phyloP scores from a whole-genome alignment of 805 yeast genomes.

The Candida bentonensis region DNA sequence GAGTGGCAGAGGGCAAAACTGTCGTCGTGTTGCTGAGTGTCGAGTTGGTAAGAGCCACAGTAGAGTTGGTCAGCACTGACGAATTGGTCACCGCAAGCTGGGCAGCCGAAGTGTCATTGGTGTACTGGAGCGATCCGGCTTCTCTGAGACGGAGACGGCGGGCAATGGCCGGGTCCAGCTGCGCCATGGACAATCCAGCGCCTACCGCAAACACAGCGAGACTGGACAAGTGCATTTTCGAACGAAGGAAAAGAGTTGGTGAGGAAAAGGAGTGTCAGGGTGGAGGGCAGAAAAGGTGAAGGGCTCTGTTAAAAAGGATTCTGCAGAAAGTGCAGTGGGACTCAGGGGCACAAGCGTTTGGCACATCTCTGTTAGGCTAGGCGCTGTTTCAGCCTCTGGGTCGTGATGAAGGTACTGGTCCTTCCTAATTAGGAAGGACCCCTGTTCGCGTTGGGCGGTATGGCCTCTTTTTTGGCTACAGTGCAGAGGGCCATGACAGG shows the following conservation, averaged over 20 bases:
- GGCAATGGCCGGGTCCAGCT: slow-evolving; percentile 1
- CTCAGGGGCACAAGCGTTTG: too few relatives aligned
- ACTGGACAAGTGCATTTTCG: not conserved
- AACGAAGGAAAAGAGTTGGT: not conserved
- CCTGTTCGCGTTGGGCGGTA: too few relatives aligned
- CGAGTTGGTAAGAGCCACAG: not conserved
- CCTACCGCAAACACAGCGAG: not conserved
- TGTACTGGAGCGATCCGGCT: not conserved
- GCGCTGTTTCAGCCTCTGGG: too few relatives aligned
- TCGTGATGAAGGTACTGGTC: too few relatives aligned
- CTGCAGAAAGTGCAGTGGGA: too few relatives aligned
- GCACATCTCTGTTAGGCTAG: too few relatives aligned
- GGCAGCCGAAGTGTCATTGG: not conserved
- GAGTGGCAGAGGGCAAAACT: not conserved
- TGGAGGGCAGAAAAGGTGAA: not conserved
- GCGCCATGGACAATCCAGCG: not conserved
- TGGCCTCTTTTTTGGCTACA: too few relatives aligned
- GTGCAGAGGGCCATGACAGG: too few relatives aligned
- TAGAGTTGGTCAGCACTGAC: not conserved
- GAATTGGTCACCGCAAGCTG: not conserved
- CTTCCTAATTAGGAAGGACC: too few relatives aligned
- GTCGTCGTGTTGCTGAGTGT: not conserved
- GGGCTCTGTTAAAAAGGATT: too few relatives aligned
- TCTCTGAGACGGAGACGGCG: not conserved
- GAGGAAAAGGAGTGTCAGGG: not conserved